A percentile compares a stretch with the other conserved stretches of the same genome.
phyloP scores from a whole-genome alignment of 805 yeast genomes.

The Cephaloascus albidus region DNA sequence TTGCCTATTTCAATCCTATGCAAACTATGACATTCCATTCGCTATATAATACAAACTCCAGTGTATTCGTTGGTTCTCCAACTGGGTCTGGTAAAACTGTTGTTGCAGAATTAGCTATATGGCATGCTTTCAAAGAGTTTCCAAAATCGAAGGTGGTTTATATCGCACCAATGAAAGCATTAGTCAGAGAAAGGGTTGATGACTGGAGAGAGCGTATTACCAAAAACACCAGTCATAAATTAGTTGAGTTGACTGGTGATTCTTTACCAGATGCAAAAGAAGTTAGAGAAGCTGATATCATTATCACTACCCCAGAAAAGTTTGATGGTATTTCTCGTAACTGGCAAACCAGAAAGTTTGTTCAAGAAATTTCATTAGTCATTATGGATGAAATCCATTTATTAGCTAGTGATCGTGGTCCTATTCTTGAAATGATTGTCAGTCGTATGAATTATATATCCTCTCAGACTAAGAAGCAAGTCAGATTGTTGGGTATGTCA shows the following conservation, averaged over 20 bases:
- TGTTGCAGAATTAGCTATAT: constrained; percentile 92
- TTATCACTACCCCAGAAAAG: constrained; percentile 80
- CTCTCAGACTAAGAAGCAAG: constrained; percentile 47
- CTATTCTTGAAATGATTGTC: constrained; percentile 83
- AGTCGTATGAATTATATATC: constrained; percentile 73
- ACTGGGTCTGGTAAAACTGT: constrained; percentile 98
- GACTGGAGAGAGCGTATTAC: constrained; percentile 61
- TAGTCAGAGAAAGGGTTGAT: constrained; percentile 74
- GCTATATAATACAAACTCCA: constrained; percentile 66
- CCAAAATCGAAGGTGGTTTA: constrained; percentile 79
- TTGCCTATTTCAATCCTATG: constrained; percentile 93
- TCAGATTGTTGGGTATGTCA: constrained; percentile 67
- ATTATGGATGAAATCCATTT: constrained; percentile 84
- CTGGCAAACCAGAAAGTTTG: constrained; percentile 74
- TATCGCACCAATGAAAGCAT: constrained; percentile 86
- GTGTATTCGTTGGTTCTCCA: constrained; percentile 92
- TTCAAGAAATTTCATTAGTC: constrained; percentile 63
- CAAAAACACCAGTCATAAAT: constrained; percentile 32
- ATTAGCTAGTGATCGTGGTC: constrained; percentile 80
- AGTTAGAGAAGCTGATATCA: constrained; percentile 61
- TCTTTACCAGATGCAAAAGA: constrained; percentile 64
- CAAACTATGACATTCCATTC: constrained; percentile 96
- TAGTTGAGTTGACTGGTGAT: constrained; percentile 80
- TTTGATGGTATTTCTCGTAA: constrained; percentile 83
- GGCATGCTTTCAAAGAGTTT: constrained; percentile 85